Percentiles rank a stretch among this genome's conserved stretches.
Conservation (phyloP, 768 basidiomycete species). For the Sarcomyxa edulis region DNA sequence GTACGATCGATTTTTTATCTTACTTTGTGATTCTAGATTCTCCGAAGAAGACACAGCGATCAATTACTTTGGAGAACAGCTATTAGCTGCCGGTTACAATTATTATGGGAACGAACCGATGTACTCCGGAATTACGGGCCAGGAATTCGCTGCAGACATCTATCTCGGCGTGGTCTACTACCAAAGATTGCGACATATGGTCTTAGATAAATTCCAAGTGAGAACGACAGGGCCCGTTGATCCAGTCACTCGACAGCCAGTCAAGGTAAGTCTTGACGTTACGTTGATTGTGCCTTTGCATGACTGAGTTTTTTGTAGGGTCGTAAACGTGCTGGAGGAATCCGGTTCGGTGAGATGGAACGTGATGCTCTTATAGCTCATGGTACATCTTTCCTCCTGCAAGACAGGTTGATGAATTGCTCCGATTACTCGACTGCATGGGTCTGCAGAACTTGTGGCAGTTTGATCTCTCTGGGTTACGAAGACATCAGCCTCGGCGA, state of each 20-base stretch:
- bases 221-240: constrained; percentile 98
- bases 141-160: constrained; percentile 98
- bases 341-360: constrained; percentile 99
- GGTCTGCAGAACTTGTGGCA: constrained; percentile 97
- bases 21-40: constrained; percentile 43
- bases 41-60: constrained; percentile 96
- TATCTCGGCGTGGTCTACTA: constrained; percentile 99
- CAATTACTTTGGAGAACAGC: constrained; percentile 95
- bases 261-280: constrained; percentile 61
- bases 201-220: constrained; percentile 99
- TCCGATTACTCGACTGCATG: constrained; percentile 99
- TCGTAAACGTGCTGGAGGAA: constrained; percentile 96
- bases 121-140: constrained; percentile 99
- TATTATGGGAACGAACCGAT: constrained; percentile 99
- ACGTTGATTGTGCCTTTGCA: neutral
- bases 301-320: constrained; percentile 45
- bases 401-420: constrained; percentile 99
- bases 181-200: constrained; percentile 98
- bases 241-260: constrained; percentile 91
- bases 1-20: constrained; percentile 3
- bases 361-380: constrained; percentile 98
- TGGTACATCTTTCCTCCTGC: constrained; percentile 96
- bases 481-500: constrained; percentile 80
- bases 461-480: constrained; percentile 92
- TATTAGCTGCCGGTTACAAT: constrained; percentile 92